phyloP scores from a whole-genome alignment of 352 stramenopile species.

The Phytophthora meadii region DNA sequence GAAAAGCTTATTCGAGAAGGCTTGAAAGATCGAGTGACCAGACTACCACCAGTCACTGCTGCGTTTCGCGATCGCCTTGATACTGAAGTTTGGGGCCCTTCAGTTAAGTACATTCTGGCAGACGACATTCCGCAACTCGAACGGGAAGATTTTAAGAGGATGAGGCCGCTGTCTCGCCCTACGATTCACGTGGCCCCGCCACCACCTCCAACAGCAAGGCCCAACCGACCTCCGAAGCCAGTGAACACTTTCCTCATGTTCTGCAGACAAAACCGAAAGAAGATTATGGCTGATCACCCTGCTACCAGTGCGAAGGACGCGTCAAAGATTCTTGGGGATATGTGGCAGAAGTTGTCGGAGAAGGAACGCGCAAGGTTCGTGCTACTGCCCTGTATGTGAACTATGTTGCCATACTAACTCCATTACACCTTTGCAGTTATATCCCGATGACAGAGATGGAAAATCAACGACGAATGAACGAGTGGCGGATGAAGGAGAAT shows the following conservation, averaged over 20 bases:
- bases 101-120: conserved; percentile 77
- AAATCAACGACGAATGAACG: conserved; percentile 75
- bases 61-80: conserved; percentile 74
- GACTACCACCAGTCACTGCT: conserved; percentile 59
- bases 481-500: conserved; percentile 85
- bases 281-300: conserved; percentile 78
- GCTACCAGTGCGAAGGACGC: conserved; percentile 82
- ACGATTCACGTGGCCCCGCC: conserved; percentile 44
- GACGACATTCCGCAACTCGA: conserved; percentile 80
- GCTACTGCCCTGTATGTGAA: neutral
- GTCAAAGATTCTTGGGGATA: conserved; percentile 84
- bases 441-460: conserved; percentile 82
- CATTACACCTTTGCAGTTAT: conserved; percentile 41
- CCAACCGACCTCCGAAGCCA: conserved; percentile 80
- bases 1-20: conserved; percentile 76
- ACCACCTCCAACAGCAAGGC: conserved; percentile 38
- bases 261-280: conserved; percentile 82
- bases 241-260: conserved; percentile 91
- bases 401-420: conserved; percentile 8
- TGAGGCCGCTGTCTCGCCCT: conserved; percentile 68
- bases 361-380: conserved; percentile 70
- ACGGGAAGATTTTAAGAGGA: conserved; percentile 83
- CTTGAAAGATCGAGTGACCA: conserved; percentile 63
- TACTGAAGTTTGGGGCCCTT: conserved; percentile 64
- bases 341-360: conserved; percentile 87